Conservation (phyloP, 1,139 yeast species). For the Saccharomyces pastorianus region DNA sequence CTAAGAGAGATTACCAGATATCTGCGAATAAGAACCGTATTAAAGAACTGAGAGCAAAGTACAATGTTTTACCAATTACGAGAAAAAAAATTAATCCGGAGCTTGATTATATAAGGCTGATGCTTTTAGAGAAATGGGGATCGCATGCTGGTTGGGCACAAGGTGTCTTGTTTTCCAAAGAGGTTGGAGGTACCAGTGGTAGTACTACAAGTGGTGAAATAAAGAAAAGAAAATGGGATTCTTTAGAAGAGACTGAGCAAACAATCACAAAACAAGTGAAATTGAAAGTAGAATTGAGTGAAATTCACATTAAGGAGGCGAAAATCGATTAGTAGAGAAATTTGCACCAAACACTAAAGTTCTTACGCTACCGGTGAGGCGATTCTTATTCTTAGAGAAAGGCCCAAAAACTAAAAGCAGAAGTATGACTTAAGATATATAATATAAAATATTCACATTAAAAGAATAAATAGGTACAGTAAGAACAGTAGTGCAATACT, state of each 20-base stretch:
- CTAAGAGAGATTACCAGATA: slow-evolving; percentile 67
- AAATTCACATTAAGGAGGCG: slow-evolving; percentile 19
- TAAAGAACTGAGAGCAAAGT: slow-evolving; percentile 27
- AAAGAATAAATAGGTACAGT: slow-evolving; percentile 9
- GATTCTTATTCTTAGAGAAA: neutral
- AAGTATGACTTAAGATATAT: neutral
- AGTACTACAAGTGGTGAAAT: slow-evolving; percentile 27
- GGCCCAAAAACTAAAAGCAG: neutral
- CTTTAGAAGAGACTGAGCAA: neutral
- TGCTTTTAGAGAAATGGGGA: slow-evolving; percentile 72
- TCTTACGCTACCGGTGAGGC: neutral
- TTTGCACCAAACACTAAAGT: neutral
- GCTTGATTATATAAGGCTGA: slow-evolving; percentile 43
- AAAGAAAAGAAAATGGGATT: slow-evolving; percentile 16
- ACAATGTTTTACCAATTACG: slow-evolving; percentile 27
- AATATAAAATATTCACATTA: neutral
- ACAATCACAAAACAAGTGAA: neutral
- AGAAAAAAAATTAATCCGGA: slow-evolving; percentile 49
- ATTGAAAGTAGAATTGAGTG: neutral
- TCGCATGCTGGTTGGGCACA: slow-evolving; percentile 98
- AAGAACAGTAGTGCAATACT: slow-evolving; percentile 5
- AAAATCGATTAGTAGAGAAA: slow-evolving; percentile 11
- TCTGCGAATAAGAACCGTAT: slow-evolving; percentile 32
- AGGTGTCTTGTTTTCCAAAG: slow-evolving; percentile 85
- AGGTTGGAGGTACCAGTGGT: slow-evolving; percentile 51